phyloP scores from a whole-genome alignment of 1,139 yeast genomes.

The Suhomyces maxii region DNA sequence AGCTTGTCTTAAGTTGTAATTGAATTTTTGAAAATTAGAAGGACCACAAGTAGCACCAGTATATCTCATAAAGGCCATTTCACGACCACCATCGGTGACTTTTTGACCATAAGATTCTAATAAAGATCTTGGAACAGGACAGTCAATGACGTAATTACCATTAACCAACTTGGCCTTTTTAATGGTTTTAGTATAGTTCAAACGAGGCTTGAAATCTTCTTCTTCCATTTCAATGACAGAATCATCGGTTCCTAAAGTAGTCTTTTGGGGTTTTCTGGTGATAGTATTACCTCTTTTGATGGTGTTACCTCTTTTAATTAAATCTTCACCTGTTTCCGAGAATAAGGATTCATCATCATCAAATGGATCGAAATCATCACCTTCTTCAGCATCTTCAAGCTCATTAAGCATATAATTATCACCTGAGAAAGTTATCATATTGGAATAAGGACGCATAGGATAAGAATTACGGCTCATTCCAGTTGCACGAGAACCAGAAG shows the following conservation, averaged over 20 bases:
- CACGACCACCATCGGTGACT: conserved; percentile 53
- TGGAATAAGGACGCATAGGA: conserved; percentile 24
- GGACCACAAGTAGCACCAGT: conserved; percentile 85
- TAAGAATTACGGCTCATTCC: conserved; percentile 8
- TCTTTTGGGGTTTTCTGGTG: conserved; percentile 19
- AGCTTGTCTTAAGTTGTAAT: conserved; percentile 66
- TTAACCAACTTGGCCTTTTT: conserved; percentile 57
- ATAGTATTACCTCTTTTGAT: conserved; percentile 25
- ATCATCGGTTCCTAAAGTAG: conserved; percentile 8
- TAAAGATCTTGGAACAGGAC: conserved; percentile 68
- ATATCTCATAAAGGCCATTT: conserved; percentile 75
- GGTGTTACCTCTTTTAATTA: conserved; percentile 37
- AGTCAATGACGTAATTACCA: conserved; percentile 77
- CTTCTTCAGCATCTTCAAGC: conserved; percentile 42
- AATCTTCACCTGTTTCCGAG: conserved; percentile 44
- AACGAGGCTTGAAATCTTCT: conserved; percentile 43
- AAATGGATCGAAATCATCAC: conserved; percentile 43
- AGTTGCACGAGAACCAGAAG: conserved; percentile 4
- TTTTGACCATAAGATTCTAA: conserved; percentile 53
- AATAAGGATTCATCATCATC: conserved; percentile 49
- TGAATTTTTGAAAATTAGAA: conserved; percentile 52
- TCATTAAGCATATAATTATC: conserved; percentile 46
- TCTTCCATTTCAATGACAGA: conserved; percentile 31
- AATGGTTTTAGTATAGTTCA: conserved; percentile 48
- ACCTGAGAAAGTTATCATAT: conserved; percentile 32